phyloP scores from a whole-genome alignment of 2,329 filamentous ascomycete species.

The Trichoderma breve region DNA sequence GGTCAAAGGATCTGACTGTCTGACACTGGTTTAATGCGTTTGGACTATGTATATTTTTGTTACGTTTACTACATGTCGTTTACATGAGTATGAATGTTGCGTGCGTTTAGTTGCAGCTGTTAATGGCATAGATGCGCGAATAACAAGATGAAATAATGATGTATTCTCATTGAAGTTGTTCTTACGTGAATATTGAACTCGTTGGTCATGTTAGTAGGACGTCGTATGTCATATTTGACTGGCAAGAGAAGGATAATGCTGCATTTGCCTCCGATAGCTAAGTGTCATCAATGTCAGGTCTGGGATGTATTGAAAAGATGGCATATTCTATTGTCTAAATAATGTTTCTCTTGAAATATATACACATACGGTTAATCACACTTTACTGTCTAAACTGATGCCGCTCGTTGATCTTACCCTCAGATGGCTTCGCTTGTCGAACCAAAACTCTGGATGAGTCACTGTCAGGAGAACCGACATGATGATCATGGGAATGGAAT shows the following conservation, averaged over 20 bases:
- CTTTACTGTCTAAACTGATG: background rate
- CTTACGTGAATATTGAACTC: background rate
- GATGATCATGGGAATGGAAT: constrained; percentile 1
- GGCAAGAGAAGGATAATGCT: background rate
- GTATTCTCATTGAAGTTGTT: background rate
- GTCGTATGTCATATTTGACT: background rate
- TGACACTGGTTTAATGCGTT: constrained; percentile 15
- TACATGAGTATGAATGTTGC: constrained; percentile 5
- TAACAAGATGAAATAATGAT: background rate
- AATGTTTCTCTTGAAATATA: background rate
- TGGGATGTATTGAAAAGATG: background rate
- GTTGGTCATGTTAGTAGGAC: background rate
- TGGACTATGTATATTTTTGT: constrained; percentile 11
- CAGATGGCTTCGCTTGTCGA: background rate
- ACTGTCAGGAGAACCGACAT: constrained; percentile 4
- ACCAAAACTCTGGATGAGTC: constrained; percentile 10
- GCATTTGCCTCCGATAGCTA: background rate
- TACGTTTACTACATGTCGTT: constrained; percentile 5
- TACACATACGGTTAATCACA: background rate
- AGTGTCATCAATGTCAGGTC: background rate
- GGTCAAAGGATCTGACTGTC: background rate
- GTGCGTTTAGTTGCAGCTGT: background rate
- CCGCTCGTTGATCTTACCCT: background rate
- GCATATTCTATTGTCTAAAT: background rate
- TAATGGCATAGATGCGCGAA: constrained; percentile 9